A percentile compares a stretch with the other conserved stretches of the same genome.
Evolutionary conservation across 768 basidiomycete genomes (phyloP).

Genomic region (Amanita molliuscula): DNA sequence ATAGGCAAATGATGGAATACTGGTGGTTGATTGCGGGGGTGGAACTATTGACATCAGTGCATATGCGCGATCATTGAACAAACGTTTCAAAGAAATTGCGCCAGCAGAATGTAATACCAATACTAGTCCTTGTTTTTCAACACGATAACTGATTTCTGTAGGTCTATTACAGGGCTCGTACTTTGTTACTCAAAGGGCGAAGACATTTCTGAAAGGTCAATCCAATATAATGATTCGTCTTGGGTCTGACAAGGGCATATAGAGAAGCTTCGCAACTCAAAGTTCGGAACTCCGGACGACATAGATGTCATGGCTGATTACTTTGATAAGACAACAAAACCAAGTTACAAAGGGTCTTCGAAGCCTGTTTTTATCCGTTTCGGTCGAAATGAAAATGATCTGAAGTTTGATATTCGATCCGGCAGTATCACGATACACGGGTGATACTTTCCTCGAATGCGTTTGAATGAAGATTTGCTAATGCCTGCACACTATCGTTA

Average conservation of each 20-base stretch:
- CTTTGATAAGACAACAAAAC: constrained; percentile 40
- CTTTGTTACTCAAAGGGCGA: background rate
- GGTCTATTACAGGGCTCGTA: constrained; percentile 4
- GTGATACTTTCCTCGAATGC: background rate
- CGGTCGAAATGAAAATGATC: constrained; percentile 32
- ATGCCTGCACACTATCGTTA: background rate
- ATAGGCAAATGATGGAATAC: background rate
- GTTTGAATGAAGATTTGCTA: too few relatives aligned
- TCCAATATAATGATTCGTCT: background rate
- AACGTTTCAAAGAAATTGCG: background rate
- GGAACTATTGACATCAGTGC: constrained; percentile 6
- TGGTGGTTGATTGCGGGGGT: constrained; percentile 4
- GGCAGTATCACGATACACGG: constrained; percentile 21
- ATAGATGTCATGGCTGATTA: constrained; percentile 6
- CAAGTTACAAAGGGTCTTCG: constrained; percentile 20
- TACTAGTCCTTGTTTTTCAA: constrained; percentile 14
- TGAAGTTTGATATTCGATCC: constrained; percentile 26
- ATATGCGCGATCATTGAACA: background rate
- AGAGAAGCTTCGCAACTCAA: background rate
- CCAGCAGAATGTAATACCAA: background rate
- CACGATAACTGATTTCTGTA: constrained; percentile 19
- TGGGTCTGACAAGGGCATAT: background rate
- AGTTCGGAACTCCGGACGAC: background rate
- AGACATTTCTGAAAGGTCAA: background rate
- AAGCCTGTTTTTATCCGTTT: constrained; percentile 38